These are phyloP conservation scores for Sarcomyxa edulis DNA, from an alignment of 768 basidiomycete genomes.

Conservation along the genomic window DNA sequence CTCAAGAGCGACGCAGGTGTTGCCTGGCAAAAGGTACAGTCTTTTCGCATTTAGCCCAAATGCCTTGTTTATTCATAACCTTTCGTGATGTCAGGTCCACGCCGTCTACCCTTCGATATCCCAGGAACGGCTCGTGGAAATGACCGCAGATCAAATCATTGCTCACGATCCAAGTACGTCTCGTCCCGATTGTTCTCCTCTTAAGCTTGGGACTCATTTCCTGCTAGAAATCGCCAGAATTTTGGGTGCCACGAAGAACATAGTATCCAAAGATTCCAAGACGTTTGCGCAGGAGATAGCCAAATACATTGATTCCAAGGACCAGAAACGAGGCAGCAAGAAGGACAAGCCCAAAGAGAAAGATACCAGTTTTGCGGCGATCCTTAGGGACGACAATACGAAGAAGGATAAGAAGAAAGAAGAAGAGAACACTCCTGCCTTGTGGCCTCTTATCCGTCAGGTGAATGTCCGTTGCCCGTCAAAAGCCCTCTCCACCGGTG, in stretches of 20 bases:
- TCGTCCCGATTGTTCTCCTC: constrained; percentile 1
- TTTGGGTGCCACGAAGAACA: constrained; percentile 49
- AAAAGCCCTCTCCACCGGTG: constrained; percentile 50
- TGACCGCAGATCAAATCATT: constrained; percentile 50
- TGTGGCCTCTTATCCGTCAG: constrained; percentile 61
- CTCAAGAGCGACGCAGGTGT: constrained; percentile 55
- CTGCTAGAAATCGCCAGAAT: constrained; percentile 35
- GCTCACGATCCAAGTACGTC: constrained; percentile 37
- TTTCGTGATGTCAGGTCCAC: constrained; percentile 38
- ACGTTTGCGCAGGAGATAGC: constrained; percentile 48
- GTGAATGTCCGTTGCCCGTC: constrained; percentile 55
- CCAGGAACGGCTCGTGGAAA: constrained; percentile 40
- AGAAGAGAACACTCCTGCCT: constrained; percentile 32
- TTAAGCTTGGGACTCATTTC: neutral
- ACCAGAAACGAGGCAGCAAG: constrained; percentile 49
- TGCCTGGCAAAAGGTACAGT: constrained; percentile 52
- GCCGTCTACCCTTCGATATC: constrained; percentile 52
- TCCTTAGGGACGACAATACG: constrained; percentile 25
- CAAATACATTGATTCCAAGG: constrained; percentile 64
- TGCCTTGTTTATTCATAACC: neutral
- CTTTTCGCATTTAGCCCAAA: neutral
- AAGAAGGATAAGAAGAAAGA: constrained; percentile 15
- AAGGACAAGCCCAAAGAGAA: constrained; percentile 29
- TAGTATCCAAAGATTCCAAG: constrained; percentile 45
- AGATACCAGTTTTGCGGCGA: constrained; percentile 31